Conservation (phyloP, 2,329 filamentous ascomycete genomes). For the Ophiostoma sp. region DNA sequence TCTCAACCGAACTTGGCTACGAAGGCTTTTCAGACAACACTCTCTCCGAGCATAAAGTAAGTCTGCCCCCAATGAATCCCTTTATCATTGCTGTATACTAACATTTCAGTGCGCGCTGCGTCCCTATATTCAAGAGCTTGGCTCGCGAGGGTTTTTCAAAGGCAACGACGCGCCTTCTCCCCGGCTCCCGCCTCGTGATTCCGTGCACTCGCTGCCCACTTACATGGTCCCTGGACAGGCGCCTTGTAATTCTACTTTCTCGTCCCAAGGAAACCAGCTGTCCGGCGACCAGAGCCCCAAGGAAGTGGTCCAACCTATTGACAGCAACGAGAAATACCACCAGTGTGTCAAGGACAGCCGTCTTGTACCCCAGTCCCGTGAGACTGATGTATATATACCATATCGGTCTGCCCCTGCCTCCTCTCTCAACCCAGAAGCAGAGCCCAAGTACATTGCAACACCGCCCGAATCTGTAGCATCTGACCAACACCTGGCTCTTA, state of each 20-base stretch:
- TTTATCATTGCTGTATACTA: neutral
- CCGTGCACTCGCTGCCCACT: slow-evolving; percentile 34
- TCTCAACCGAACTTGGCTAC: slow-evolving; percentile 52
- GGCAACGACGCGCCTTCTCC: slow-evolving; percentile 41
- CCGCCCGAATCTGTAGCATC: neutral
- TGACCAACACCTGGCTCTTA: neutral
- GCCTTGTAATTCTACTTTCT: slow-evolving; percentile 30
- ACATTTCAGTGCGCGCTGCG: slow-evolving; percentile 50
- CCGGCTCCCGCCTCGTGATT: slow-evolving; percentile 36
- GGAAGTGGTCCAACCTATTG: slow-evolving; percentile 35
- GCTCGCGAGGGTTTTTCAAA: slow-evolving; percentile 43
- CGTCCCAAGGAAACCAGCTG: slow-evolving; percentile 23
- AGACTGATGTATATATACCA: slow-evolving; percentile 20
- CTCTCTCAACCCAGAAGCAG: neutral
- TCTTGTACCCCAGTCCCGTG: neutral
- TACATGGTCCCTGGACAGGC: slow-evolving; percentile 39
- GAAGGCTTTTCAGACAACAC: slow-evolving; percentile 55
- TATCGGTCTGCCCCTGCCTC: slow-evolving; percentile 24
- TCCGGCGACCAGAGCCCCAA: slow-evolving; percentile 32
- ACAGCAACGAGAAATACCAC: slow-evolving; percentile 41
- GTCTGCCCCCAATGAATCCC: neutral
- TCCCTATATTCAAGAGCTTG: slow-evolving; percentile 57
- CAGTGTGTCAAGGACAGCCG: slow-evolving; percentile 35
- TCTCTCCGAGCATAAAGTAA: slow-evolving; percentile 53
- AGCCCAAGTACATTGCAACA: neutral